Evolutionary conservation across 1,284 basidiomycete species (phyloP), one percentile per base, ranked within the genome.

Genomic region (Ceratobasidium sp.): DNA sequence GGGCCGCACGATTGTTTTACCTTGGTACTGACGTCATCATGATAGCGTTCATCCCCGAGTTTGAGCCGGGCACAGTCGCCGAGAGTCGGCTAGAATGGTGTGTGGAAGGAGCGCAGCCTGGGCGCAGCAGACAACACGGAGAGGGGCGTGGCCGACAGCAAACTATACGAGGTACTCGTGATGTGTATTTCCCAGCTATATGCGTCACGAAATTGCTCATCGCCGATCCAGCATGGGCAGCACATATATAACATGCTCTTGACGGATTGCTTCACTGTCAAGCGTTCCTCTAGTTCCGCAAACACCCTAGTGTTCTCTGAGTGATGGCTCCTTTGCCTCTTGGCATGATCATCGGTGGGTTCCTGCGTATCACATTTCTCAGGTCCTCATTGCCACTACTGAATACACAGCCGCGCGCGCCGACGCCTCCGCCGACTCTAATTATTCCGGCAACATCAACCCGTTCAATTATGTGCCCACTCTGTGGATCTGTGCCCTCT

Each of bases 391-490:
- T 36, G 33, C 54, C 30, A 33, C 18, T 56, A n/a, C 25, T 53
- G 25, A 56, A 56, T 56, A n/a, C 28, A 56, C 30, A 56, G 54
- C 33, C 18, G 33, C 54, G 18, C 54, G 54, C 18, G 54, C 54
- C 54, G 54, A 56, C 30, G 25, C 54, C 18, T n/a, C 54, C n/a
- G 54, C 25, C 30, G 25, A 25, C 12, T 33, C 54, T 36, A 56
- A 36, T 36, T 9, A 30, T 28, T 9, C 33, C 16, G 54, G 54
- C 5, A n/a, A 56, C 18, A 18, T 30, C 18, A 73, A 63, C 49
- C 66, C 66, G 3, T 70, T 70, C 54, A 70, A 70, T 44, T 70
- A 70, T 36, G 42, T 70, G 9, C 53, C 66, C n/a, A 70, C 66
- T 33, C 23, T 54, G 44, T 70, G 66, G 66, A 33, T 75, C 23